Evolutionary conservation across 2,329 filamentous ascomycete species (phyloP).

Genomic region (Purpureocillium takamizusanense): DNA sequence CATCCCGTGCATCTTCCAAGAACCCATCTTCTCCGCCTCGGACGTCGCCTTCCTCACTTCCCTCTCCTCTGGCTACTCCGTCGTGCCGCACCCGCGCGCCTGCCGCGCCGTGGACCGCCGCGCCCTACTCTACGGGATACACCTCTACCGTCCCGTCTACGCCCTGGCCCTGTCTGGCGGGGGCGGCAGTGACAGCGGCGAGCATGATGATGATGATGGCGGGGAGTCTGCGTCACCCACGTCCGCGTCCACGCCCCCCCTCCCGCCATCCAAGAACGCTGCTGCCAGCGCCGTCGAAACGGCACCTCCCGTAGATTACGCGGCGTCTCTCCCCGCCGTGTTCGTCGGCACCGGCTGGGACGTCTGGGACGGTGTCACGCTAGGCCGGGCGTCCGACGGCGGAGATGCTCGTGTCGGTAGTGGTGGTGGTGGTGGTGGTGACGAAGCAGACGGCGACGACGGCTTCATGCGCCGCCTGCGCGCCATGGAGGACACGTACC

Average conservation of each 20-base stretch:
- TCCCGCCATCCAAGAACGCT: too few species aligned
- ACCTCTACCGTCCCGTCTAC: conserved; percentile 48
- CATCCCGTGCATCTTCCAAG: conserved; percentile 43
- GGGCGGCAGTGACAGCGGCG: too few species aligned
- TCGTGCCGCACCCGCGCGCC: conserved; percentile 41
- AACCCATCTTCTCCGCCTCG: conserved; percentile 39
- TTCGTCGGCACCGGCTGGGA: conserved; percentile 49
- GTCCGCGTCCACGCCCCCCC: too few species aligned
- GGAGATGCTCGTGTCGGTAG: too few species aligned
- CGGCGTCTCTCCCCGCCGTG: conserved; percentile 32
- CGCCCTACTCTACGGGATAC: conserved; percentile 53
- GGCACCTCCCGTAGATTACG: too few species aligned
- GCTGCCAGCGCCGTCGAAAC: too few species aligned
- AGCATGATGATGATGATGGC: too few species aligned
- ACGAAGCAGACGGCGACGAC: neutral
- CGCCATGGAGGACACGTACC: conserved; percentile 9
- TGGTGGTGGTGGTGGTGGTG: too few species aligned
- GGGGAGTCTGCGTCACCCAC: too few species aligned
- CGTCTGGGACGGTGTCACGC: conserved; percentile 31
- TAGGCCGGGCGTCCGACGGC: too few species aligned
- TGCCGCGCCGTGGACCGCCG: conserved; percentile 37
- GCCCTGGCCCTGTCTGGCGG: conserved; percentile 31
- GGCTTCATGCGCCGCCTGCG: conserved; percentile 5
- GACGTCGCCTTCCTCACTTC: conserved; percentile 43
- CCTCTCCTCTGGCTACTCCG: conserved; percentile 44